Conservation (phyloP, 768 basidiomycete genomes). For the Boletus vermiculosoides region DNA sequence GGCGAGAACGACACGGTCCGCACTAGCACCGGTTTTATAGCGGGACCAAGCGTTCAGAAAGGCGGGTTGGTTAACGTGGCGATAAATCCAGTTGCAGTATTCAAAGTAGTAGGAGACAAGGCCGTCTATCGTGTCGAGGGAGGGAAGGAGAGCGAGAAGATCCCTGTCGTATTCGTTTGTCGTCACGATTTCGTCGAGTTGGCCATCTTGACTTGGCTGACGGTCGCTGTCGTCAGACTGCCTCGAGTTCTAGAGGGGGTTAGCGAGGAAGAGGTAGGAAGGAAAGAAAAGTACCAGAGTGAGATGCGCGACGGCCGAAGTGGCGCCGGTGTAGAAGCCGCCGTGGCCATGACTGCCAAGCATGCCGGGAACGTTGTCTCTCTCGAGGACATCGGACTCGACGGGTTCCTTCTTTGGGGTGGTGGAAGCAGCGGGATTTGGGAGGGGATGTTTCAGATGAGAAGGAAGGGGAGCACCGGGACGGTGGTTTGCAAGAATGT, state of each 20-base stretch:
- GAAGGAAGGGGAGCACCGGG: conserved; percentile 16
- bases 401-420: conserved; percentile 53
- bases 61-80: conserved; percentile 64
- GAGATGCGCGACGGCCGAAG: conserved; percentile 70
- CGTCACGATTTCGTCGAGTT: conserved; percentile 39
- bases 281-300: conserved; percentile 44
- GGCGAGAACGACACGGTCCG: conserved; percentile 68
- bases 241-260: conserved; percentile 39
- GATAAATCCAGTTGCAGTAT: conserved; percentile 86
- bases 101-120: conserved; percentile 79
- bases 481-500: conserved; percentile 33
- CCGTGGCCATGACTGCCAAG: conserved; percentile 63
- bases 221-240: conserved; percentile 53
- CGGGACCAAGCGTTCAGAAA: conserved; percentile 68
- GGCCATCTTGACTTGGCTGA: conserved; percentile 50
- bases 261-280: conserved; percentile 14
- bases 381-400: conserved; percentile 47
- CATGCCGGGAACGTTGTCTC: conserved; percentile 57
- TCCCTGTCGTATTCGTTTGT: conserved; percentile 68
- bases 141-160: conserved; percentile 63
- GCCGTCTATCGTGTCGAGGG: conserved; percentile 65
- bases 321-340: conserved; percentile 78
- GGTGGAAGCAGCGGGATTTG: conserved; percentile 30
- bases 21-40: conserved; percentile 64
- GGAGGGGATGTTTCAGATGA: conserved; percentile 30